Evolutionary conservation across 148 eudicot species (phyloP).

Genomic region (Camellia japonica): DNA sequence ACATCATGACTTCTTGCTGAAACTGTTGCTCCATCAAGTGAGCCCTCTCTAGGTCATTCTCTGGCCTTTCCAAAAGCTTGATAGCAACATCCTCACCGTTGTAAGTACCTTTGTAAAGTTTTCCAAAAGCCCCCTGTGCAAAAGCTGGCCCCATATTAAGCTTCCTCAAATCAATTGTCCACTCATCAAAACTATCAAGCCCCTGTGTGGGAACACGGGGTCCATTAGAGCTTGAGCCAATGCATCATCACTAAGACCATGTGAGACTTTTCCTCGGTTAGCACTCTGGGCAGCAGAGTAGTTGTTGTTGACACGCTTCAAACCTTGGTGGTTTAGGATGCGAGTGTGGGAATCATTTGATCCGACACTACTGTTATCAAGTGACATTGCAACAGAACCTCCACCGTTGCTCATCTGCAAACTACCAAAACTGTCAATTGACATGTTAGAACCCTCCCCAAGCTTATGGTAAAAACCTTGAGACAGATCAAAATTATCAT

Average conservation of each 20-base stretch:
- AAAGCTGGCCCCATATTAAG: conserved; percentile 90
- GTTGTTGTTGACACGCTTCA: conserved; percentile 61
- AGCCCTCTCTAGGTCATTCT: conserved; percentile 78
- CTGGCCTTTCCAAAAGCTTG: conserved; percentile 95
- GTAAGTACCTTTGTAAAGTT: conserved; percentile 89
- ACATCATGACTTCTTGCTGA: conserved; percentile 99
- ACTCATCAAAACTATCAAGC: conserved; percentile 83
- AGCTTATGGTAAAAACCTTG: conserved; percentile 73
- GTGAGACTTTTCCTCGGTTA: conserved; percentile 75
- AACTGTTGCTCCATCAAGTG: conserved; percentile 96
- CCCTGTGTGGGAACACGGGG: conserved; percentile 69
- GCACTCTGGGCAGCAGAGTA: conserved; percentile 69
- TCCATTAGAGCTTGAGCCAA: conserved; percentile 91
- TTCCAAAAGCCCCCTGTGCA: conserved; percentile 98
- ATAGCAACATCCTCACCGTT: conserved; percentile 96
- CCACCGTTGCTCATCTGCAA: conserved; percentile 83
- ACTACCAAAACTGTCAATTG: conserved; percentile 76
- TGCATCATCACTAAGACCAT: conserved; percentile 85
- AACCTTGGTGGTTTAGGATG: conserved; percentile 72
- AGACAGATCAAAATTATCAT: conserved; percentile 60
- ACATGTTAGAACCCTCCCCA: conserved; percentile 91
- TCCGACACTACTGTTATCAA: conserved; percentile 92
- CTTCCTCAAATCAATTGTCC: conserved; percentile 91
- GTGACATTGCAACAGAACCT: conserved; percentile 93
- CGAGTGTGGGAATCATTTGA: conserved; percentile 90